Percentiles rank a stretch among this genome's conserved stretches.
phyloP scores from a whole-genome alignment of 1,284 basidiomycete species.

The Leccinum subrobustum region DNA sequence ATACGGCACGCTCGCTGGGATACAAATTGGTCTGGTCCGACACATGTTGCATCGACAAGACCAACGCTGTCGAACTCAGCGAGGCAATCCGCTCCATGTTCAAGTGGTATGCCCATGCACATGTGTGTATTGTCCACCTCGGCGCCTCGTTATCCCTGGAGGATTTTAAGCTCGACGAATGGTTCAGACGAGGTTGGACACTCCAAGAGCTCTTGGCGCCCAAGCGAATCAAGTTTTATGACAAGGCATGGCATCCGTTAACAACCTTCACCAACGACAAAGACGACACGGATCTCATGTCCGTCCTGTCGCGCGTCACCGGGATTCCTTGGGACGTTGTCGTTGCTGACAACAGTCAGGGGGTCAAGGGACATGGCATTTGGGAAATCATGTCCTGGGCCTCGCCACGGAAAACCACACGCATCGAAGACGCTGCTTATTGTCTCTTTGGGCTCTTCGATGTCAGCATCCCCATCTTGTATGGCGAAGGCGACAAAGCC shows the following conservation, averaged over 20 bases:
- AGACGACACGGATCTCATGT: constrained; percentile 10
- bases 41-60: constrained; percentile 13
- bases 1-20: constrained; percentile 16
- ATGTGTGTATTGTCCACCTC: constrained; percentile 30
- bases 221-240: constrained; percentile 28
- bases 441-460: constrained; percentile 24
- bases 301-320: constrained; percentile 16
- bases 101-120: constrained; percentile 9
- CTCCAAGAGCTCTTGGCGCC: constrained; percentile 30
- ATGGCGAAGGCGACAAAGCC: constrained; percentile 27
- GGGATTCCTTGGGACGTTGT: constrained; percentile 19
- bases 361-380: constrained; percentile 15
- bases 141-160: constrained; percentile 9
- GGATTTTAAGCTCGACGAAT: constrained; percentile 24
- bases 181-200: constrained; percentile 31
- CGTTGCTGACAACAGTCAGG: constrained; percentile 21
- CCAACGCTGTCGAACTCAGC: constrained; percentile 20
- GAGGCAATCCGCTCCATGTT: constrained; percentile 1
- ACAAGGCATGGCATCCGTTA: constrained; percentile 21
- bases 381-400: constrained; percentile 33
- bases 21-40: constrained; percentile 25
- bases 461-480: constrained; percentile 13
- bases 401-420: constrained; percentile 22
- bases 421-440: constrained; percentile 25
- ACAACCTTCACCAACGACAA: constrained; percentile 23